A percentile compares a stretch with the other conserved stretches of the same genome.
Conservation (phyloP, 164 flowering plant genomes). For the Brasenia schreberi region DNA sequence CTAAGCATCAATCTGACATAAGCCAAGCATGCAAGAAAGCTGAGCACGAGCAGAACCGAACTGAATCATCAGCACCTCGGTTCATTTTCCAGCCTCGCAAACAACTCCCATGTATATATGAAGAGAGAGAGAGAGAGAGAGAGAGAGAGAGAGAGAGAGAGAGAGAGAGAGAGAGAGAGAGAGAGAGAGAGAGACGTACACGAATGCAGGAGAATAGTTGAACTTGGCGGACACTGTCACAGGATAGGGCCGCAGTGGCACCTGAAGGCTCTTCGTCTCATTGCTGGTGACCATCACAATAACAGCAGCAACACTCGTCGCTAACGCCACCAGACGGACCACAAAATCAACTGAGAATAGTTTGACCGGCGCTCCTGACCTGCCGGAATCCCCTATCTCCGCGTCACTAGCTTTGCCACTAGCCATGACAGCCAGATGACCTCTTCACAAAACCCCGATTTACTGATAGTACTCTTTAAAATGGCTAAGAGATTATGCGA, state of each 20-base stretch:
- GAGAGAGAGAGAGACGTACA: constrained; percentile 1
- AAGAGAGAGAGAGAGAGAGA: not conserved
- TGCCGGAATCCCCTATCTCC: too few species aligned
- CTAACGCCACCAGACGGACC: constrained; percentile 1
- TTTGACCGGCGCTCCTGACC: not conserved
- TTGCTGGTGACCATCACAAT: constrained; percentile 6
- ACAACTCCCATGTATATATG: not conserved
- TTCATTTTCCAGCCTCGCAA: too few species aligned
- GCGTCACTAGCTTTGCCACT: too few species aligned
- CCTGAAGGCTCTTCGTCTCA: constrained; percentile 1
- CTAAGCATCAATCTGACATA: too few species aligned
- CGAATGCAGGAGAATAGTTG: constrained; percentile 4
- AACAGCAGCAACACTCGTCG: constrained; percentile 1
- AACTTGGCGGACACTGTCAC: not conserved
- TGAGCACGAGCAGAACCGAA: too few species aligned
- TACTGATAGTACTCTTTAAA: too few species aligned
- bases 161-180: not conserved
- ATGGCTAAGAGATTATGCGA: too few species aligned
- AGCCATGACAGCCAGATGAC: too few species aligned
- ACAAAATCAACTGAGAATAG: constrained; percentile 1
- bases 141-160: not conserved
- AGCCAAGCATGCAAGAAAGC: too few species aligned
- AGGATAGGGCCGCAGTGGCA: not conserved
- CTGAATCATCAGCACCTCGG: too few species aligned
- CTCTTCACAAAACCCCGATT: too few species aligned